Base-by-base conservation (phyloP, 768 basidiomycete species). In the Auriscalpium microsporum region DNA sequence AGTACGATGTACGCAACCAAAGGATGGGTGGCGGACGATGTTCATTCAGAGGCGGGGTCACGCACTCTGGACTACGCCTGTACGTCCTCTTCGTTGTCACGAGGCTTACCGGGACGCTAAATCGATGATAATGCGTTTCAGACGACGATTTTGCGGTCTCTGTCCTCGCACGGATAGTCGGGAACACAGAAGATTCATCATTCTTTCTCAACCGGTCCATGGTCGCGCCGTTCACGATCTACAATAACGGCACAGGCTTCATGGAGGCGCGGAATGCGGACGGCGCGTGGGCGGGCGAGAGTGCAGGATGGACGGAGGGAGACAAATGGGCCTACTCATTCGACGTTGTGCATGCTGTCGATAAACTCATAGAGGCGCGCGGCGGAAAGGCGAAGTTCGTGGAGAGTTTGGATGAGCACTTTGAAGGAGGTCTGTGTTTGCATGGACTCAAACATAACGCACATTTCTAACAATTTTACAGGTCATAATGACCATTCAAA, bases 401-500 rank as follows among this genome's bases (percentile, higher is more conserved):
- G 6, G 61, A 71, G 52, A 87, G 84, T 58, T 65, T 90, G 61
- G 86, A 90, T 50, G 79, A 72, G 50, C 75, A 78, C 63, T 78
- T 78, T 38, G 66, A 75, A 46, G 75, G 73, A 28, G 76, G 77
- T 77, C 46, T 57, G 74, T 61, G 14, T 19, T 13, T 21, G 10
- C 10, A 16, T 35, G 36, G 48, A 13, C 17, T 45, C 34, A 0
- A 21, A 36, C 3, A 38, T 1, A 40, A 10, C 16, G 3, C 16
- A 10, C 45, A 8, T 38, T 11, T 21, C 33, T 11, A 13, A 21
- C 13, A 4, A 6, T 45, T 13, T 14, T 48, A 73, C 58, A 69
- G 73, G 85, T 0, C 86, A 90, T 60, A 91, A 91, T 62, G 82
- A 87, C 58, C 89, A 90, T 59, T 84, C 82, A 1, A 93, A 91